A percentile compares a stretch with the other conserved stretches of the same genome.
Conservation (phyloP, 352 stramenopile species). For the Plasmopara viticola region DNA sequence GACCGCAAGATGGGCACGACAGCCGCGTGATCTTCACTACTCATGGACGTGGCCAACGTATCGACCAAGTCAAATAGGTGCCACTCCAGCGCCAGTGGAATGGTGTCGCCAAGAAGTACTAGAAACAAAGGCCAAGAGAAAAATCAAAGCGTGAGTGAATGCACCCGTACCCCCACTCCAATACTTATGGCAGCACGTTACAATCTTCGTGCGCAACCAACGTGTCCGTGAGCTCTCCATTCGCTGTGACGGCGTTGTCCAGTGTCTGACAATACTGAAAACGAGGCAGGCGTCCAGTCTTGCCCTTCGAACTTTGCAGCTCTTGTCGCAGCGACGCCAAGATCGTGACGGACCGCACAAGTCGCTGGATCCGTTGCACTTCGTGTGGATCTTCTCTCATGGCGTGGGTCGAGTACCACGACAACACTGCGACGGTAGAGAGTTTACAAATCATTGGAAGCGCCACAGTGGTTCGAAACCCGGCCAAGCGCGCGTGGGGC, state of each 20-base stretch:
- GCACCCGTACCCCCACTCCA: too few relatives aligned
- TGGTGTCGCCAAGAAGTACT: constrained; percentile 50
- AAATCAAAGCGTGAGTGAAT: not conserved
- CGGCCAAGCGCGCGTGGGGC: constrained; percentile 55
- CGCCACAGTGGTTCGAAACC: constrained; percentile 59
- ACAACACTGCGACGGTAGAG: constrained; percentile 71
- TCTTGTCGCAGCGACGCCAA: constrained; percentile 55
- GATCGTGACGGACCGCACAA: constrained; percentile 62
- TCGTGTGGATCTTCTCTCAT: constrained; percentile 52
- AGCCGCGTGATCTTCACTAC: constrained; percentile 69
- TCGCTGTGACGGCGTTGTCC: constrained; percentile 66
- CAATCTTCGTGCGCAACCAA: constrained; percentile 38
- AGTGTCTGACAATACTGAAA: constrained; percentile 78
- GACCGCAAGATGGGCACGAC: constrained; percentile 54
- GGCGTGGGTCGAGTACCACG: constrained; percentile 61
- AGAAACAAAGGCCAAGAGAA: constrained; percentile 11
- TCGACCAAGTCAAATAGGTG: constrained; percentile 61
- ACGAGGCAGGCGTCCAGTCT: constrained; percentile 35
- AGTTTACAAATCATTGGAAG: constrained; percentile 82
- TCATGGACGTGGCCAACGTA: constrained; percentile 69
- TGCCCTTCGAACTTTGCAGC: constrained; percentile 23
- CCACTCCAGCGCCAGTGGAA: constrained; percentile 68
- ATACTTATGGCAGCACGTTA: constrained; percentile 6
- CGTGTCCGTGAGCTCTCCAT: constrained; percentile 51
- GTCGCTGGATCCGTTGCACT: constrained; percentile 61